Evolutionary conservation across 495 filamentous ascomycete genomes (phyloP), one percentile per base, ranked within the genome.

Genomic region (Stereocaulon alpinum): DNA sequence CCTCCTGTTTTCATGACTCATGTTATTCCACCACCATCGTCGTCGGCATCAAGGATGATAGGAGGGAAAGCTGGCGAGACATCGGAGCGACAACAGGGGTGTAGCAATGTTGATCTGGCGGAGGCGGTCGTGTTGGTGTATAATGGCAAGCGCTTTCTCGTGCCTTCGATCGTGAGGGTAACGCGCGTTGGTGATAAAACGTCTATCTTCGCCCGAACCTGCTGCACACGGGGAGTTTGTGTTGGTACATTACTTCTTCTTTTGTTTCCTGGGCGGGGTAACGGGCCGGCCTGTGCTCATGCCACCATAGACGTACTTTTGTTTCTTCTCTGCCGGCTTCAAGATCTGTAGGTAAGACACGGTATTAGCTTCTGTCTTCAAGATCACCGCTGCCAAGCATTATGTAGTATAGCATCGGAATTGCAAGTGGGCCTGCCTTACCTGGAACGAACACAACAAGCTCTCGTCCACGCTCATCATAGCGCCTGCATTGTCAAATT

Each of bases 401-500:
- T 34, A 22, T 32, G 20, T 32, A 32, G 15, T 6, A 14, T 27
- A 40, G 51, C 24, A 40, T 15, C 3, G 34, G 17, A 27, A 15
- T 58, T 47, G 51, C 32, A 40, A 17, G 55, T 59, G 60, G 70
- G 65, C 63, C 45, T 53, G 40, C 60, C 64, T 64, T 78, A 96
- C 91, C 88, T 98, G 93, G 85, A 98, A 98, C 60, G 91, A 96
- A 81, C 93, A 98, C 69, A 98, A 80, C 71, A 98, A 75, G 71
- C 90, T 95, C 77, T 97, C 93, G 71, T 97, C 94, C n/a, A 98
- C 93, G 70, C 93, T 97, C 93, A 98, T 97, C 94, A 98, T 97
- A 44, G 93, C 93, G 69, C 93, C 93, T 42, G 93, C 93, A 73
- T 98, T 98, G 79, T 98, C 93, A 71, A 98, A 98, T 74, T 98